Conservation (phyloP, 2,329 filamentous ascomycete genomes). For the Fusarium sp. region DNA sequence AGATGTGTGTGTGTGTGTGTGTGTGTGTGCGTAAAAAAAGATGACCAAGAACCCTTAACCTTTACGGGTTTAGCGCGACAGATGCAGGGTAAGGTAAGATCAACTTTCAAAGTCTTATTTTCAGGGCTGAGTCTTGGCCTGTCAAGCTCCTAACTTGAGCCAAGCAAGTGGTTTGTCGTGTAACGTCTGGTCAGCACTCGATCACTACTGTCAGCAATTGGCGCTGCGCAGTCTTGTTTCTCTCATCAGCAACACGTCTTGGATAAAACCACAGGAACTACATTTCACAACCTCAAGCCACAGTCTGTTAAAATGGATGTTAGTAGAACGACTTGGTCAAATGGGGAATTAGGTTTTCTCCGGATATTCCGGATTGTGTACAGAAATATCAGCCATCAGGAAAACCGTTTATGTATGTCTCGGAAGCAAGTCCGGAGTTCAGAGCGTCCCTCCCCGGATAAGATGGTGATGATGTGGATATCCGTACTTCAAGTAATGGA, state of each 20-base stretch:
- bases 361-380: slow-evolving; percentile 14
- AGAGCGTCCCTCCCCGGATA: slow-evolving; percentile 5
- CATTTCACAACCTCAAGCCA: slow-evolving; percentile 1
- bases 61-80: slow-evolving; percentile 7
- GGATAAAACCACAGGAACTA: too few species aligned
- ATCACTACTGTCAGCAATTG: not conserved
- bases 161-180: not conserved
- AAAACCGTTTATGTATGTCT: not conserved
- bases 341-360: slow-evolving; percentile 19
- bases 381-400: not conserved
- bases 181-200: not conserved
- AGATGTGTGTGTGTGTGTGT: slow-evolving; percentile 50
- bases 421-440: not conserved
- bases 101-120: not conserved
- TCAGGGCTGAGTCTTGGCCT: not conserved
- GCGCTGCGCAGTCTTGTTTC: not conserved
- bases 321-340: not conserved
- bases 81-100: slow-evolving; percentile 4
- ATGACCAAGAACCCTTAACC: slow-evolving; percentile 7
- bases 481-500: not conserved
- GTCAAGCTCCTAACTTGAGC: not conserved
- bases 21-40: slow-evolving; percentile 9
- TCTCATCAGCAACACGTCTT: too few species aligned
- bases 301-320: slow-evolving; percentile 10
- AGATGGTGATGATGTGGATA: slow-evolving; percentile 5